Evolutionary conservation across 2,329 filamentous ascomycete species (phyloP).

Genomic region (Pseudogymnoascus pannorum): DNA sequence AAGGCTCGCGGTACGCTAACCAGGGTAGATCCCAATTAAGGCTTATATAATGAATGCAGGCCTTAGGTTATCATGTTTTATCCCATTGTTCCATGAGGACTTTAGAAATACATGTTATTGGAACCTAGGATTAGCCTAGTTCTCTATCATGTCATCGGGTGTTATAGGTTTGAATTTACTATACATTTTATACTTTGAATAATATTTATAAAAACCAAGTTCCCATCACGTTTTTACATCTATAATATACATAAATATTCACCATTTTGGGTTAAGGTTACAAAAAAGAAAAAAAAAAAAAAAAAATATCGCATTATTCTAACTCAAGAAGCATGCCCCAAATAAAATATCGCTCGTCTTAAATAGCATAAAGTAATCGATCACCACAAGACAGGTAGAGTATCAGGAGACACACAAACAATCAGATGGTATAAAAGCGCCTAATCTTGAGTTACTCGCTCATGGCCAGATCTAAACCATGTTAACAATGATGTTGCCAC

Average conservation of each 20-base stretch:
- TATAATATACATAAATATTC: not conserved
- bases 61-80: not conserved
- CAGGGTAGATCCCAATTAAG: not conserved
- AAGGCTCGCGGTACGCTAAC: not conserved
- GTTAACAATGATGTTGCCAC: slow-evolving; percentile 1
- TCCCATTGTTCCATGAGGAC: not conserved
- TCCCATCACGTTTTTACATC: not conserved
- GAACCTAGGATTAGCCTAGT: not conserved
- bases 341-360: not conserved
- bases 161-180: not conserved
- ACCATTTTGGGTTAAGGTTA: not conserved
- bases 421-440: slow-evolving; percentile 7
- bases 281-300: no score
- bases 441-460: not conserved
- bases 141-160: not conserved
- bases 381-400: not conserved
- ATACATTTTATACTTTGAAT: not conserved
- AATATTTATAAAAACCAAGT: not conserved
- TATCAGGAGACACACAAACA: not conserved
- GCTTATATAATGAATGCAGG: not conserved
- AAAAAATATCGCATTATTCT: no score
- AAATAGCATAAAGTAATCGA: not conserved
- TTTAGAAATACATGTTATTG: not conserved
- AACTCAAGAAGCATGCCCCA: not conserved
- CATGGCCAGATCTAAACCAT: slow-evolving; percentile 1